phyloP scores from a whole-genome alignment of 768 basidiomycete species.

The Podaxis rugospora region DNA sequence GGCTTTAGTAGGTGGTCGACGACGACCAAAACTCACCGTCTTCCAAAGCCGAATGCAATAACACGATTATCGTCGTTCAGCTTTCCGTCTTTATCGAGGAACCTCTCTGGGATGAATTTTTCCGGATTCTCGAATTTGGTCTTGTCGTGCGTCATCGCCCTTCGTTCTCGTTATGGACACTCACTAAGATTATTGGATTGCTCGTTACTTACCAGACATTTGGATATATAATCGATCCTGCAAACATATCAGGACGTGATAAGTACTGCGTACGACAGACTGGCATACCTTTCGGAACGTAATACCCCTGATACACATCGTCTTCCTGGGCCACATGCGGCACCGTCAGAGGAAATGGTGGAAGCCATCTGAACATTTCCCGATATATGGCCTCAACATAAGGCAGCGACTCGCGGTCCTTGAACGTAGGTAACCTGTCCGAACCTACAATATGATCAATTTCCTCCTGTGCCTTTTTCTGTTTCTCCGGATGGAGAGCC shows the following conservation, averaged over 20 bases:
- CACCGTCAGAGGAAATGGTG: slow-evolving; percentile 16
- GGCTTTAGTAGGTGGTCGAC: background rate
- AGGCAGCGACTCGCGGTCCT: slow-evolving; percentile 20
- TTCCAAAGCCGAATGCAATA: slow-evolving; percentile 20
- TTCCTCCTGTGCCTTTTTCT: slow-evolving; percentile 26
- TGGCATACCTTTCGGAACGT: slow-evolving; percentile 16
- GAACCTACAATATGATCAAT: slow-evolving; percentile 24
- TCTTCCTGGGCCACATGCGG: slow-evolving; percentile 20
- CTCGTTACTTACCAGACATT: slow-evolving; percentile 4
- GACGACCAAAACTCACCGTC: slow-evolving; percentile 12
- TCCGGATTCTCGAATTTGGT: slow-evolving; percentile 25
- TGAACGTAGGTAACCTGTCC: slow-evolving; percentile 21
- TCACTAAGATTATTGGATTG: no score
- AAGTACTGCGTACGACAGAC: no score
- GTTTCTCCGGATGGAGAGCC: slow-evolving; percentile 24
- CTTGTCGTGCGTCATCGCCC: slow-evolving; percentile 30
- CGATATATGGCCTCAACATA: slow-evolving; percentile 17
- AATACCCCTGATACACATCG: slow-evolving; percentile 21
- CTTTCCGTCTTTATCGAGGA: slow-evolving; percentile 16
- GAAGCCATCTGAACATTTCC: slow-evolving; percentile 14
- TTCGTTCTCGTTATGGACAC: background rate
- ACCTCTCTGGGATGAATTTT: slow-evolving; percentile 31
- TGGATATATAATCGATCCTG: slow-evolving; percentile 3
- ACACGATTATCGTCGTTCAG: slow-evolving; percentile 13
- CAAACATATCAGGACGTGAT: background rate